Conservation (phyloP, 2,329 filamentous ascomycete species). For the Colletotrichum sp. region DNA sequence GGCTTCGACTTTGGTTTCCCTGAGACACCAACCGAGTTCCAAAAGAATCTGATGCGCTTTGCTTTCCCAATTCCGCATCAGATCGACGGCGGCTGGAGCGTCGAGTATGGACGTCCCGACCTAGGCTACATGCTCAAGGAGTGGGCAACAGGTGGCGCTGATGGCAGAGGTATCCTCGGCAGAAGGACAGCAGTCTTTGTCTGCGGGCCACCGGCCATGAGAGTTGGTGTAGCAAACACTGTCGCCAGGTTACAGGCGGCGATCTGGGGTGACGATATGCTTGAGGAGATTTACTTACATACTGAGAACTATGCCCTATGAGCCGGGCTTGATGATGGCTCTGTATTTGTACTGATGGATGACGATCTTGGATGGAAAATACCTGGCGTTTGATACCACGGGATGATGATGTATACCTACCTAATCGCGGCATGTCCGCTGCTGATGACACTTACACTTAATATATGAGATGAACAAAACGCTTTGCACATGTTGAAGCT, state of each 20-base stretch:
- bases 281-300: conserved; percentile 93
- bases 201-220: conserved; percentile 86
- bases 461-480: neutral
- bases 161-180: conserved; percentile 74
- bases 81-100: conserved; percentile 82
- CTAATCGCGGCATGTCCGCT: neutral
- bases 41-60: conserved; percentile 89
- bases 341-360: conserved; percentile 15
- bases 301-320: conserved; percentile 93
- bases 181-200: conserved; percentile 88
- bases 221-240: conserved; percentile 84
- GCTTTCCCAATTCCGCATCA: conserved; percentile 76
- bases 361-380: conserved; percentile 1
- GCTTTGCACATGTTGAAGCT: neutral
- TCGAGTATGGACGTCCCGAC: conserved; percentile 90
- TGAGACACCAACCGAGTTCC: conserved; percentile 83
- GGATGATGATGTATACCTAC: neutral
- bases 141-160: conserved; percentile 74
- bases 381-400: conserved; percentile 18
- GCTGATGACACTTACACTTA: neutral
- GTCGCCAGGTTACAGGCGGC: conserved; percentile 82
- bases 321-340: conserved; percentile 21
- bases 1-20: conserved; percentile 85
- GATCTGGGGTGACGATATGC: conserved; percentile 78
- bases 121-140: conserved; percentile 86